These are phyloP conservation scores for Haematococcus lacustris DNA, from an alignment of 139 green algal genomes.

Conservation along the genomic window DNA sequence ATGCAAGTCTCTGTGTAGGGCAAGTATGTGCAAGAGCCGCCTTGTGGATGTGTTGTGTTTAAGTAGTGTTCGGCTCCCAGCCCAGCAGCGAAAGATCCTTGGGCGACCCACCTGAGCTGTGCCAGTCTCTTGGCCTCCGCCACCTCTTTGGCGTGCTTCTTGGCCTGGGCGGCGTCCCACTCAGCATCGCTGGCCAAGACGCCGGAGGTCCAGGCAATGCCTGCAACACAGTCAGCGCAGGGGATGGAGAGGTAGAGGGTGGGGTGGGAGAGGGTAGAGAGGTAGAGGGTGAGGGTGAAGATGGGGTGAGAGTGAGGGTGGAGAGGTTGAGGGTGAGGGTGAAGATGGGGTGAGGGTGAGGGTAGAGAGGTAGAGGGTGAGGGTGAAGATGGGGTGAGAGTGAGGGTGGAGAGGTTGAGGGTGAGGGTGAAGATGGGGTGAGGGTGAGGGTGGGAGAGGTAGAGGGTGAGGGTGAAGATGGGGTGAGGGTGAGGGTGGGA, in stretches of 20 bases:
- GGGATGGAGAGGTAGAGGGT: no score
- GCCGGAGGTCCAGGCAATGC: constrained; percentile 45
- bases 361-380: background rate
- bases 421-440: no score
- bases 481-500: background rate
- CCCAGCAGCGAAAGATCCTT: background rate
- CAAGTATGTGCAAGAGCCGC: background rate
- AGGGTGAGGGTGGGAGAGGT: background rate
- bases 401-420: background rate
- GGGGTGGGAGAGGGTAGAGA: background rate
- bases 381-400: background rate
- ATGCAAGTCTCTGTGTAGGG: background rate
- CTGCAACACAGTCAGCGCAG: no score
- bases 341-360: background rate
- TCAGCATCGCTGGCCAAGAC: constrained; percentile 23
- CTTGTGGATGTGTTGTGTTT: background rate
- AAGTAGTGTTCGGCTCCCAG: background rate
- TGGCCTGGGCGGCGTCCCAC: constrained; percentile 5
- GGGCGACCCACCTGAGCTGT: background rate
- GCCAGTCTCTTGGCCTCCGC: background rate
- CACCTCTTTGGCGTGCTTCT: constrained; percentile 7
- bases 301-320: background rate
- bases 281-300: background rate
- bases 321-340: background rate
- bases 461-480: background rate